phyloP scores from a whole-genome alignment of 805 yeast species.

The Lachancea cidri region DNA sequence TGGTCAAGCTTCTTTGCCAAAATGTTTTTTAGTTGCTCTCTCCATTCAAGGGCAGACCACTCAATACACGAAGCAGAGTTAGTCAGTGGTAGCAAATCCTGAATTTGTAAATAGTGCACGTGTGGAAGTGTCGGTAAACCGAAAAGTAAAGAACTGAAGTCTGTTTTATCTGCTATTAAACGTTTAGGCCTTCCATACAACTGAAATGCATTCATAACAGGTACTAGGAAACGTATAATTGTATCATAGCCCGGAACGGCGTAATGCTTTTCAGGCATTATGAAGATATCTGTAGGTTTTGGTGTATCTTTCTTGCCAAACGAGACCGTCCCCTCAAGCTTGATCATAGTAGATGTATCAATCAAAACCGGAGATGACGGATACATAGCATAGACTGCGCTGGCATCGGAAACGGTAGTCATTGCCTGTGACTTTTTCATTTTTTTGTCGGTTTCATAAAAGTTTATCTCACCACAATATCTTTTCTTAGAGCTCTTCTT shows the following conservation, averaged over 20 bases:
- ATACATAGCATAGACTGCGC: slow-evolving; percentile 81
- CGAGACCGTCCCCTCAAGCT: slow-evolving; percentile 75
- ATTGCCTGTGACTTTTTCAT: slow-evolving; percentile 63
- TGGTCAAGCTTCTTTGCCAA: slow-evolving; percentile 46
- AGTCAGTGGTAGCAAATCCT: slow-evolving; percentile 47
- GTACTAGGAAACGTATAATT: slow-evolving; percentile 63
- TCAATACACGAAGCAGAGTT: slow-evolving; percentile 32
- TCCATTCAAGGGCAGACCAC: slow-evolving; percentile 65
- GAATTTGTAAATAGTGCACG: slow-evolving; percentile 54
- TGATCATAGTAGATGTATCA: slow-evolving; percentile 83
- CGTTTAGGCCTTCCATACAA: slow-evolving; percentile 70
- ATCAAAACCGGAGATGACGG: slow-evolving; percentile 80
- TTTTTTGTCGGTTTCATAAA: slow-evolving; percentile 77
- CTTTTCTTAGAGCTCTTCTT: slow-evolving; percentile 36
- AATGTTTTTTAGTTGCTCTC: slow-evolving; percentile 47
- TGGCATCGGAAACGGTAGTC: slow-evolving; percentile 70
- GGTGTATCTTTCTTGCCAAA: slow-evolving; percentile 49
- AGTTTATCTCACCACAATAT: slow-evolving; percentile 60
- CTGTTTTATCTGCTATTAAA: slow-evolving; percentile 52
- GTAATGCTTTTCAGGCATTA: slow-evolving; percentile 67
- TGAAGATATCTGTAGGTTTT: slow-evolving; percentile 44
- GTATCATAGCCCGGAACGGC: slow-evolving; percentile 71
- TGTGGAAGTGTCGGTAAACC: slow-evolving; percentile 73
- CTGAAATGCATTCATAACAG: slow-evolving; percentile 63
- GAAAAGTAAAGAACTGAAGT: slow-evolving; percentile 53